A percentile compares a stretch with the other conserved stretches of the same genome.
Evolutionary conservation across 2,329 filamentous ascomycete species (phyloP).

Genomic region (Westerdykella aurantiaca): DNA sequence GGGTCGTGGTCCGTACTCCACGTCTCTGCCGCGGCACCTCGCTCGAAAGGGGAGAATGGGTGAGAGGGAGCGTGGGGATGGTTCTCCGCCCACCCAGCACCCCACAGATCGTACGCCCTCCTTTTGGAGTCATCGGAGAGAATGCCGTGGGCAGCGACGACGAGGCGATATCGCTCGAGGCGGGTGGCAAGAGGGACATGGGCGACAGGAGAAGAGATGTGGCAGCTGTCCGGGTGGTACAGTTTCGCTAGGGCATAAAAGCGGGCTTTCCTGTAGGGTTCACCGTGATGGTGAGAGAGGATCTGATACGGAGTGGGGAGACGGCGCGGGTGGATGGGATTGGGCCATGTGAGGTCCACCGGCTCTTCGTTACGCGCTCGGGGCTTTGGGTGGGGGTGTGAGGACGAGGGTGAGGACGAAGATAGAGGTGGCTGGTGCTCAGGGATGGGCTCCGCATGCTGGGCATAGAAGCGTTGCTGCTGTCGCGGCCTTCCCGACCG

Average conservation of each 20-base stretch:
- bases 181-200: slow-evolving; percentile 54
- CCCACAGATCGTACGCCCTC: slow-evolving; percentile 73
- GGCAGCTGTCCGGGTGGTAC: slow-evolving; percentile 77
- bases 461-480: slow-evolving; percentile 21
- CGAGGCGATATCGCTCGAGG: slow-evolving; percentile 82
- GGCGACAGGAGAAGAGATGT: slow-evolving; percentile 34
- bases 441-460: slow-evolving; percentile 10
- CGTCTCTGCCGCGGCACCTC: slow-evolving; percentile 21
- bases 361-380: slow-evolving; percentile 13
- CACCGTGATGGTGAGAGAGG: slow-evolving; percentile 56
- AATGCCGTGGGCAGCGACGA: slow-evolving; percentile 82
- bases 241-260: slow-evolving; percentile 93
- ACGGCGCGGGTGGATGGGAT: slow-evolving; percentile 31
- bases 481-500: slow-evolving; percentile 17
- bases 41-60: slow-evolving; percentile 20
- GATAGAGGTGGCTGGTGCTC: neutral
- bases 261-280: slow-evolving; percentile 71
- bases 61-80: slow-evolving; percentile 14
- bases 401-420: slow-evolving; percentile 1
- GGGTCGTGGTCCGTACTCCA: slow-evolving; percentile 40
- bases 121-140: slow-evolving; percentile 76
- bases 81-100: slow-evolving; percentile 65
- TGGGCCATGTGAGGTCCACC: slow-evolving; percentile 32
- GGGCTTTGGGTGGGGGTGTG: slow-evolving; percentile 2
- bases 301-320: slow-evolving; percentile 86